These are phyloP conservation scores for Zopfia rhizophila DNA, from an alignment of 2,329 filamentous ascomycete species.

Conservation along the genomic window DNA sequence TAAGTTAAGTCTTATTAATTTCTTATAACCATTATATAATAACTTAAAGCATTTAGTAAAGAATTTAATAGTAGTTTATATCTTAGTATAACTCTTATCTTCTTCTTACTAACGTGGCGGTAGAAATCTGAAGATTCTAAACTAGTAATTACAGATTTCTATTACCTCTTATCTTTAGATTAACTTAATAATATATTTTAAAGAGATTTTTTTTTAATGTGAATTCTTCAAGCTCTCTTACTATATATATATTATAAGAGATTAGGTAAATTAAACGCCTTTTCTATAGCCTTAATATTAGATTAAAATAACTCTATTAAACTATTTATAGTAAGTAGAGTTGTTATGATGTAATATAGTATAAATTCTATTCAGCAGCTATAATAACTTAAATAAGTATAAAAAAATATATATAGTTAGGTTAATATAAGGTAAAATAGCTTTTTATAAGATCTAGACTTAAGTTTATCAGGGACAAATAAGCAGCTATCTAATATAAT, in stretches of 20 bases:
- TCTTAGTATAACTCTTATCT: slow-evolving; percentile 5
- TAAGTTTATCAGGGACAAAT: slow-evolving; percentile 14
- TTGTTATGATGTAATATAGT: too few species aligned
- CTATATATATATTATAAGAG: too few species aligned
- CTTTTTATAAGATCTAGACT: slow-evolving; percentile 15
- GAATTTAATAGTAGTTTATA: too few species aligned
- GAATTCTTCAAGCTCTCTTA: not conserved
- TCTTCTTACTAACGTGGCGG: slow-evolving; percentile 6
- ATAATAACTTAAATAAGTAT: slow-evolving; percentile 11
- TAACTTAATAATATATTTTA: slow-evolving; percentile 4
- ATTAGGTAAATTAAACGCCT: too few species aligned
- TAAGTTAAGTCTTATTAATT: too few species aligned
- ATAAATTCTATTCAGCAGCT: slow-evolving; percentile 6
- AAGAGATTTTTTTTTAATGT: too few species aligned
- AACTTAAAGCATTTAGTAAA: too few species aligned
- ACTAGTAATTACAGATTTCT: slow-evolving; percentile 15
- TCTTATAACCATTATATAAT: too few species aligned
- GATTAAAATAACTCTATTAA: too few species aligned
- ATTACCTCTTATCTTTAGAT: slow-evolving; percentile 10
- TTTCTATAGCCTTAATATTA: too few species aligned
- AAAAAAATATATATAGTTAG: slow-evolving; percentile 10
- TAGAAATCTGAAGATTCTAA: slow-evolving; percentile 16
- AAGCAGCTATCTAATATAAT: slow-evolving; percentile 15
- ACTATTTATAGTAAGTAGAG: too few species aligned
- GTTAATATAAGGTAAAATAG: slow-evolving; percentile 10